These are phyloP conservation scores for Fragaria nilgerrensis DNA, from an alignment of 306 rosid genomes.

Conservation along the genomic window DNA sequence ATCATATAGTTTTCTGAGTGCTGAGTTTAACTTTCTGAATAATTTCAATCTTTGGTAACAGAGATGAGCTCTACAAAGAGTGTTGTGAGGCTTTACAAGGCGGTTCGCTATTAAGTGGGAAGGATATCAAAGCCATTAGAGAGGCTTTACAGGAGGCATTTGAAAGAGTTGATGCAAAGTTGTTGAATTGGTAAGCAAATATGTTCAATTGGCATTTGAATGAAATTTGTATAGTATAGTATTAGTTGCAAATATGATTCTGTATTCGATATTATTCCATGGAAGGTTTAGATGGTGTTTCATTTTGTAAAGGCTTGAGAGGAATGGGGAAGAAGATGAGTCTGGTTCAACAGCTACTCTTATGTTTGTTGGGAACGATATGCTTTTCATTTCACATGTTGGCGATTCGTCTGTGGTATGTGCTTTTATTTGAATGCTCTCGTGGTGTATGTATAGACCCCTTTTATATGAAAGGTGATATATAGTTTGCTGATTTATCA, in stretches of 20 bases:
- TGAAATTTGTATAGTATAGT: not conserved
- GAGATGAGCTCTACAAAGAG: constrained; percentile 93
- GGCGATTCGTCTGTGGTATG: constrained; percentile 94
- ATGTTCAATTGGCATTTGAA: not conserved
- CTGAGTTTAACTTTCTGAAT: not conserved
- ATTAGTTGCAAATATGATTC: constrained; percentile 33
- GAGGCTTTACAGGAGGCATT: constrained; percentile 74
- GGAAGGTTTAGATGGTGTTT: constrained; percentile 63
- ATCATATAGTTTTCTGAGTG: not conserved
- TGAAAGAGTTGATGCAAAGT: constrained; percentile 54
- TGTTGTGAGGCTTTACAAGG: constrained; percentile 76
- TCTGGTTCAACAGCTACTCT: constrained; percentile 93
- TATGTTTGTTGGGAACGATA: constrained; percentile 56
- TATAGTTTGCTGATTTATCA: constrained; percentile 4
- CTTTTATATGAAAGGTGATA: not conserved
- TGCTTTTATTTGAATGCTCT: not conserved
- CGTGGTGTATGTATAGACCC: not conserved
- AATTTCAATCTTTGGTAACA: constrained; percentile 28
- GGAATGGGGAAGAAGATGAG: constrained; percentile 61
- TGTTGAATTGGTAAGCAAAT: constrained; percentile 63
- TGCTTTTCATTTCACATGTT: constrained; percentile 70
- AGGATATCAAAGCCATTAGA: constrained; percentile 54
- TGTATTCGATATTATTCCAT: constrained; percentile 34
- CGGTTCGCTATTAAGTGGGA: constrained; percentile 58
- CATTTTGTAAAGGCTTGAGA: constrained; percentile 80